Percentiles rank a stretch among this genome's conserved stretches.
Evolutionary conservation across 1,139 yeast species (phyloP).

Genomic region (Geotrichum fermentans): DNA sequence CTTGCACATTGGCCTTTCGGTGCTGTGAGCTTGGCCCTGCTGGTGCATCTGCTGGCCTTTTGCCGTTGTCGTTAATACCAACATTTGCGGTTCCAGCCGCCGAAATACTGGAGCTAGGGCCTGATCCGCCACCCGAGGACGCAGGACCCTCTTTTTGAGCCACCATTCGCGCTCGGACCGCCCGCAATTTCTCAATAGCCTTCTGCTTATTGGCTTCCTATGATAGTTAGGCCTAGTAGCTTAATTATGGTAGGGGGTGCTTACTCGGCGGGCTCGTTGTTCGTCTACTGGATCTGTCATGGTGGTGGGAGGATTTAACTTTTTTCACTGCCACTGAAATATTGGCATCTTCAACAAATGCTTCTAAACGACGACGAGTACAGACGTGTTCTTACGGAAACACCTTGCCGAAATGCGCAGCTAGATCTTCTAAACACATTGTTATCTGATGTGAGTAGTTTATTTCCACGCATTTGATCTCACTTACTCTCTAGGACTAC

Average conservation of each 20-base stretch:
- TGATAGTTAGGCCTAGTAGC: not conserved
- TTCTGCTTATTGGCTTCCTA: conserved; percentile 52
- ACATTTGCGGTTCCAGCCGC: conserved; percentile 8
- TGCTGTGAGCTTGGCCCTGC: conserved; percentile 14
- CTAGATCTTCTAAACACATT: conserved; percentile 19
- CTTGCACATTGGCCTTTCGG: conserved; percentile 14
- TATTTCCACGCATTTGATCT: not conserved
- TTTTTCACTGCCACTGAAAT: not conserved
- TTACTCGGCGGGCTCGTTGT: conserved; percentile 10
- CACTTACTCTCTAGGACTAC: conserved; percentile 17
- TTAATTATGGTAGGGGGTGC: too few species aligned
- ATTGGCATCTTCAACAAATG: conserved; percentile 1
- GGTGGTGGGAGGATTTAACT: not conserved
- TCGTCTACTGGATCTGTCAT: conserved; percentile 15
- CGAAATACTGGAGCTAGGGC: too few species aligned
- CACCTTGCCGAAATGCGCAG: conserved; percentile 20
- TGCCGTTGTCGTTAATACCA: conserved; percentile 10
- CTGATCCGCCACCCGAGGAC: not conserved
- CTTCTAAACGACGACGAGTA: conserved; percentile 10
- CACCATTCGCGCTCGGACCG: conserved; percentile 39
- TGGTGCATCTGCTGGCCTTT: conserved; percentile 19
- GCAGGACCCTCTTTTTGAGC: conserved; percentile 17
- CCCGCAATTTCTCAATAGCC: conserved; percentile 55
- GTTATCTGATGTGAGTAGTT: conserved; percentile 15
- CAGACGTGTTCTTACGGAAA: conserved; percentile 2